Evolutionary conservation across 2,329 filamentous ascomycete genomes (phyloP), one percentile per base, ranked within the genome.

Genomic region (Penicillium sp.): DNA sequence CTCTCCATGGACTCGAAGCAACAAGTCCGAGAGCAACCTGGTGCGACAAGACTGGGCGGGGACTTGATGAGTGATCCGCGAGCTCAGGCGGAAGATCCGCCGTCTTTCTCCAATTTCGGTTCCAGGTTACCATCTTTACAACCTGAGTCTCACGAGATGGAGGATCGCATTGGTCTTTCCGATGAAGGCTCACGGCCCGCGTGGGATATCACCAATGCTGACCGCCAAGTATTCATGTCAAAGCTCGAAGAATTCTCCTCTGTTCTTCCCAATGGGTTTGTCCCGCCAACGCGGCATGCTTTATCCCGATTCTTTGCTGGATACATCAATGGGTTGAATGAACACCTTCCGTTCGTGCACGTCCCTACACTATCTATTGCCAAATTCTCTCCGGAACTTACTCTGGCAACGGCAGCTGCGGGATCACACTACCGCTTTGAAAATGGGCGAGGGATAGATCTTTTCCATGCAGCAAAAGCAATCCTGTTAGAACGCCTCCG

Each of bases 401-500:
- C 77, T 2, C 67, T 81, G 2, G 75, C 76, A 9, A 69, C 80
- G 50, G 76, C 77, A 28, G 77, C 78, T 13, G 73, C 76, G 6
- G 74, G 74, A 3, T 75, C 73, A 31, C 74, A 76, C 55, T 76
- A 76, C 53, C 66, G 74, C 32, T 76, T 76, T 53, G 74, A 76
- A 59, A 75, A 75, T 48, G 72, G 65, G 49, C 68, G 76, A 43
- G 79, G 78, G 0, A 78, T 81, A 32, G 75, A 81, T 39, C 70
- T 83, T 2, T 83, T 81, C 58, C 77, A 79, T 61, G 77, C 78
- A 10, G 78, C 78, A 9, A 80, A 78, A 56, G 72, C 77, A 7
- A 77, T 83, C 29, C 70, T 81, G 29, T 68, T 74, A 1, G 73
- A 80, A 56, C 74, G 78, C 15, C 75, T 81, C 33, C 72, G 75